Evolutionary conservation across 371 early-diverging fungal species (phyloP).

Genomic region (Syncephalastrum racemosum): DNA sequence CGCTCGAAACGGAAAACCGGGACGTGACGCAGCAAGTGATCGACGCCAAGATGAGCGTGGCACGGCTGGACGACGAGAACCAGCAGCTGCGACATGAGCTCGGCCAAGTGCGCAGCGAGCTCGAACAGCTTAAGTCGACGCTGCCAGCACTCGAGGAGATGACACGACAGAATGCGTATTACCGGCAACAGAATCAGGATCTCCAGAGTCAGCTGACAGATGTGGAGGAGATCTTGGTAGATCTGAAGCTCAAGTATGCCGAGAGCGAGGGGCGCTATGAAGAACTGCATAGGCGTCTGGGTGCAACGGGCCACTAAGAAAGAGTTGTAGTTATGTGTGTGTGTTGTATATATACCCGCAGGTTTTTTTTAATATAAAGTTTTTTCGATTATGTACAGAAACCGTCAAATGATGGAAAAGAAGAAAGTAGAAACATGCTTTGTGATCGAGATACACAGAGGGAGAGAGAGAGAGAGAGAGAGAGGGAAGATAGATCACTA

Average conservation of each 20-base stretch:
- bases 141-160: constrained; percentile 59
- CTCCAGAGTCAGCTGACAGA: constrained; percentile 66
- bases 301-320: no score
- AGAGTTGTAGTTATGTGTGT: no score
- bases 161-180: constrained; percentile 60
- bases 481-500: no score
- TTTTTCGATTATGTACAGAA: no score
- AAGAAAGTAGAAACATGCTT: no score
- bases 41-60: constrained; percentile 55
- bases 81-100: constrained; percentile 57
- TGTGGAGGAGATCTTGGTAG: constrained; percentile 62
- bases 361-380: no score
- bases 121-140: constrained; percentile 26
- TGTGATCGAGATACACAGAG: no score
- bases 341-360: no score
- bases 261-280: constrained; percentile 71
- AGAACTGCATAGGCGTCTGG: constrained; percentile 46
- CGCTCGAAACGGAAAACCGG: constrained; percentile 72
- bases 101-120: constrained; percentile 29
- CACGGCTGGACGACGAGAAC: constrained; percentile 49
- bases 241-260: constrained; percentile 66
- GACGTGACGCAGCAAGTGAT: constrained; percentile 59
- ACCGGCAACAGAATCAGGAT: constrained; percentile 61
- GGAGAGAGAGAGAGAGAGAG: no score
- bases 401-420: no score